phyloP scores from a whole-genome alignment of 768 basidiomycete genomes.

The Serendipita sp. region DNA sequence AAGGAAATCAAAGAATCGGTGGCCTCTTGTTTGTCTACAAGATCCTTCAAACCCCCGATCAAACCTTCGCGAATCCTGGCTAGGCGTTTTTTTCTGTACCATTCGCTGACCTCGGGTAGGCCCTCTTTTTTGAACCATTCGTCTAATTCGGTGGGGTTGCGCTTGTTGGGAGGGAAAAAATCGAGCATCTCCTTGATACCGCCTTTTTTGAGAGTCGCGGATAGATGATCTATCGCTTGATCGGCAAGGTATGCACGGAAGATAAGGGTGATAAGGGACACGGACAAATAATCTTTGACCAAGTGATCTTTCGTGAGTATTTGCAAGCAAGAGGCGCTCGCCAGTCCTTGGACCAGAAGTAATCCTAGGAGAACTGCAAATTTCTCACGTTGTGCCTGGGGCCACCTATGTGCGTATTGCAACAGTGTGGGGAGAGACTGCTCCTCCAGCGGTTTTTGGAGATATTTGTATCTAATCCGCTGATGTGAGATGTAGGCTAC shows the following conservation, averaged over 20 bases:
- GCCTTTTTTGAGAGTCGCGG: slow-evolving; percentile 62
- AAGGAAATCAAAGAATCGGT: slow-evolving; percentile 60
- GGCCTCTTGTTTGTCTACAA: slow-evolving; percentile 52
- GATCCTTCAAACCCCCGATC: slow-evolving; percentile 46
- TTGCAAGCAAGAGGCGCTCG: slow-evolving; percentile 57
- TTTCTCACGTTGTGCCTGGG: slow-evolving; percentile 59
- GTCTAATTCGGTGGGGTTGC: slow-evolving; percentile 56
- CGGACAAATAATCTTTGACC: slow-evolving; percentile 79
- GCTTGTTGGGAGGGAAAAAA: slow-evolving; percentile 78
- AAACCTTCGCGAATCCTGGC: slow-evolving; percentile 67
- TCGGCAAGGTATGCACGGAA: slow-evolving; percentile 68
- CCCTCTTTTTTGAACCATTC: slow-evolving; percentile 74
- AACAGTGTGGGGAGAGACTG: slow-evolving; percentile 64
- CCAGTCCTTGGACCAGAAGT: slow-evolving; percentile 69
- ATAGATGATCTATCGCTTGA: slow-evolving; percentile 82
- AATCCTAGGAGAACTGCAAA: slow-evolving; percentile 67
- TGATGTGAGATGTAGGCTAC: not conserved
- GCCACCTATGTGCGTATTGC: slow-evolving; percentile 82
- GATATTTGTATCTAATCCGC: slow-evolving; percentile 79
- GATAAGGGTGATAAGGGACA: slow-evolving; percentile 58
- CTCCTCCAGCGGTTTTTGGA: slow-evolving; percentile 90
- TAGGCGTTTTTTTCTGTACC: slow-evolving; percentile 85
- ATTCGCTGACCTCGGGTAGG: slow-evolving; percentile 72
- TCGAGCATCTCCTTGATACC: slow-evolving; percentile 69
- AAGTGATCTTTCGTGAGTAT: slow-evolving; percentile 86